Conservation (phyloP, 371 early-diverging fungal genomes). For the Phascolomyces articulosus region DNA sequence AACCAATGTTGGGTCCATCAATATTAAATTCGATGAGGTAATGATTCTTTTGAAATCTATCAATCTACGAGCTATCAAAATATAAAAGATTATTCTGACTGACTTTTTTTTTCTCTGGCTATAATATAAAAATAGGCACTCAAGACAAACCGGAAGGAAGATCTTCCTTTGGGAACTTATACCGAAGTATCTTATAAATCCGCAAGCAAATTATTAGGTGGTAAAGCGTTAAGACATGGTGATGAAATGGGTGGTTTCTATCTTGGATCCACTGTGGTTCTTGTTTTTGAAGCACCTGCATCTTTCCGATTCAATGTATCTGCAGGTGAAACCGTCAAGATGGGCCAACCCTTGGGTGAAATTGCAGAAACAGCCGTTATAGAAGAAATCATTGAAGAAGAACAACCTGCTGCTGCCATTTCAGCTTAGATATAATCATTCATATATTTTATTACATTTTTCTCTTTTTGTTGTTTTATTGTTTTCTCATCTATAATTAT, state of each 20-base stretch:
- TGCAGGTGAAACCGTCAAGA: constrained; percentile 75
- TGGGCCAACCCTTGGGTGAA: constrained; percentile 86
- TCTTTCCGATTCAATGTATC: constrained; percentile 77
- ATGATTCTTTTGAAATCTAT: constrained; percentile 1
- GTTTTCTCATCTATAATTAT: too few relatives aligned
- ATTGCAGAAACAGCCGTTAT: constrained; percentile 15
- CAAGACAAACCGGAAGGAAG: constrained; percentile 69
- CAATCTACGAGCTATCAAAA: too few relatives aligned
- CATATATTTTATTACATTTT: too few relatives aligned
- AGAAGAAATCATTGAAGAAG: not conserved
- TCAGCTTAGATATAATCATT: too few relatives aligned
- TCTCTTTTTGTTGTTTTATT: too few relatives aligned
- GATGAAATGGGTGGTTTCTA: constrained; percentile 96
- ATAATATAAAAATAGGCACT: constrained; percentile 59
- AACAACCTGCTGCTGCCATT: too few relatives aligned
- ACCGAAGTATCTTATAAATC: constrained; percentile 75
- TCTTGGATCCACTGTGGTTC: constrained; percentile 94
- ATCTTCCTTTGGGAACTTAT: constrained; percentile 72
- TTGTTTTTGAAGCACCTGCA: constrained; percentile 94
- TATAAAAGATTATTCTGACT: too few relatives aligned
- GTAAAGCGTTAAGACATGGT: constrained; percentile 73
- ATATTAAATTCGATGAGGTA: constrained; percentile 88
- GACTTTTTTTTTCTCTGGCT: too few relatives aligned
- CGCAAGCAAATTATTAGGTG: constrained; percentile 64
- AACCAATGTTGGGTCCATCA: constrained; percentile 96